Conservation (phyloP, 257 asterid genomes). For the Ballota nigra region DNA sequence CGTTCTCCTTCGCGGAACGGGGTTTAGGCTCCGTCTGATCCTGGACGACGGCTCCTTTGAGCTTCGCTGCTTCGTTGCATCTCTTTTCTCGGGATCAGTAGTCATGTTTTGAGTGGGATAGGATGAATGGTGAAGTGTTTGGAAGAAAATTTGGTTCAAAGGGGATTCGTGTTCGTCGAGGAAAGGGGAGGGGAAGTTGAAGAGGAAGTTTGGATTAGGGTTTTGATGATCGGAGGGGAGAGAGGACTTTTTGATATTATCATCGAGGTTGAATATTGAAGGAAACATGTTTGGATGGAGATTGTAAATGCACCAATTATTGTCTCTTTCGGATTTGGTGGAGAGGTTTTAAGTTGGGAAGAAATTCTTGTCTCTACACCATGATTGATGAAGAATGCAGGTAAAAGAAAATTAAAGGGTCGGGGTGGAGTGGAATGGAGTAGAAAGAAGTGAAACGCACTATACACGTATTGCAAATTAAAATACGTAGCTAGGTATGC, state of each 20-base stretch:
- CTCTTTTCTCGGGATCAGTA: not conserved
- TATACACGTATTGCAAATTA: no score
- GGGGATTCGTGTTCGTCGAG: slow-evolving; percentile 44
- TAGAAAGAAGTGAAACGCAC: not conserved
- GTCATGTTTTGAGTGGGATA: not conserved
- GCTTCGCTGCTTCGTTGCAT: not conserved
- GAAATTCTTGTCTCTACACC: not conserved
- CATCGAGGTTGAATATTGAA: slow-evolving; percentile 28
- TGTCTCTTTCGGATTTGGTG: slow-evolving; percentile 29
- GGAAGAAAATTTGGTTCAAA: slow-evolving; percentile 39
- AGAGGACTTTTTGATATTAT: slow-evolving; percentile 26
- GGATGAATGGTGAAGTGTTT: not conserved
- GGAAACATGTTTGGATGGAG: slow-evolving; percentile 28
- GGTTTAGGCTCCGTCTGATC: slow-evolving; percentile 29
- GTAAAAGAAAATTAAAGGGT: not conserved
- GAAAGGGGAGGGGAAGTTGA: slow-evolving; percentile 48
- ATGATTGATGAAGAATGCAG: slow-evolving; percentile 16
- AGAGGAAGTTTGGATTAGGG: slow-evolving; percentile 34
- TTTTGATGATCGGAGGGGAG: slow-evolving; percentile 32
- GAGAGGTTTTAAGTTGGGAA: slow-evolving; percentile 26
- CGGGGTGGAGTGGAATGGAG: not conserved
- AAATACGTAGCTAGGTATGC: no score
- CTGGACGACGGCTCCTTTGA: not conserved
- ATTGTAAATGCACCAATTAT: slow-evolving; percentile 33
- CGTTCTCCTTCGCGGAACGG: slow-evolving; percentile 35